Percentiles rank a stretch among this genome's conserved stretches.
Evolutionary conservation across 495 filamentous ascomycete species (phyloP).

Genomic region (Apodospora peruviana): DNA sequence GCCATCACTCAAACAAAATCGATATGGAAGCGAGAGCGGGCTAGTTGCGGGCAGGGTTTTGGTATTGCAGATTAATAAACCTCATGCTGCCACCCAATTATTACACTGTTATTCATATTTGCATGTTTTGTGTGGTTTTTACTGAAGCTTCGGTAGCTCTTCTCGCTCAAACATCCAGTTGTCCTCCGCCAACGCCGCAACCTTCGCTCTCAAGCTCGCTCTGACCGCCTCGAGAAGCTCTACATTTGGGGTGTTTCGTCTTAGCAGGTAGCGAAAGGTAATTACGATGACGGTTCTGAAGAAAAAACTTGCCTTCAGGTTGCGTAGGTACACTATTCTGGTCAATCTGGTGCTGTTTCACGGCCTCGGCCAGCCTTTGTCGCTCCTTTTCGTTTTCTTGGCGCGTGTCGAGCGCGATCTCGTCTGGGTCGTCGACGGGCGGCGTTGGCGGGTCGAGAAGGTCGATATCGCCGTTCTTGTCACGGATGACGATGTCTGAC

Average conservation of each 20-base stretch:
- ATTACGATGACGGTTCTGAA: neutral
- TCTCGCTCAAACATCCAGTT: constrained; percentile 90
- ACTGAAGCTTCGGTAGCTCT: constrained; percentile 35
- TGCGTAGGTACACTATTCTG: constrained; percentile 60
- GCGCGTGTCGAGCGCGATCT: constrained; percentile 37
- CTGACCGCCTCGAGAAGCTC: constrained; percentile 69
- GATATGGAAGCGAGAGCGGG: too few relatives aligned
- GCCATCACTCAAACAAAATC: too few relatives aligned
- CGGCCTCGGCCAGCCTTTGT: constrained; percentile 45
- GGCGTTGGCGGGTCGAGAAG: constrained; percentile 56
- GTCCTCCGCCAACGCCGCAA: constrained; percentile 69
- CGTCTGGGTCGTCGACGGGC: constrained; percentile 50
- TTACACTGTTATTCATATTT: too few relatives aligned
- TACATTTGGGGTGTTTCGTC: constrained; percentile 26
- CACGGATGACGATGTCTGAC: constrained; percentile 69
- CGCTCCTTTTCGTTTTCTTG: constrained; percentile 45
- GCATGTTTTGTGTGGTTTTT: too few relatives aligned
- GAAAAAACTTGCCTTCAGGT: constrained; percentile 58
- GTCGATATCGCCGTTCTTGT: constrained; percentile 69
- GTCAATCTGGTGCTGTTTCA: constrained; percentile 54
- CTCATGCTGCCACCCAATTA: too few relatives aligned
- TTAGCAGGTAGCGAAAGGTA: constrained; percentile 1
- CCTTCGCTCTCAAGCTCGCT: constrained; percentile 66
- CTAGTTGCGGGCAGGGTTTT: too few relatives aligned
- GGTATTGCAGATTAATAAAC: too few relatives aligned